These are phyloP conservation scores for Leccinellum albellum DNA, from an alignment of 768 basidiomycete species.

Conservation along the genomic window DNA sequence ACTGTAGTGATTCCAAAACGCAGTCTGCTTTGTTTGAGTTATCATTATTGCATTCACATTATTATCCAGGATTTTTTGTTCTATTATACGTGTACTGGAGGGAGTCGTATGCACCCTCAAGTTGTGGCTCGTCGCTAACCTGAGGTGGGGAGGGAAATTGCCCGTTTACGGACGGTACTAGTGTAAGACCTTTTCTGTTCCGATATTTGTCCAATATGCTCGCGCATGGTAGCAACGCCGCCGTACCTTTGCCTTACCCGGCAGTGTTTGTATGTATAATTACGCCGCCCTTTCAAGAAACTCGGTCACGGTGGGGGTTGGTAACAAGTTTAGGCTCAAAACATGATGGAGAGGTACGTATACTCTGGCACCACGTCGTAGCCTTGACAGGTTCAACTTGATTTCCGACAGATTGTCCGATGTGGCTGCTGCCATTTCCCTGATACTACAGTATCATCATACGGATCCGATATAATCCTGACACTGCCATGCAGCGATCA, in stretches of 20 bases:
- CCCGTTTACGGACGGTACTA: background rate
- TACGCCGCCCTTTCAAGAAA: background rate
- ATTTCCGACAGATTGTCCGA: background rate
- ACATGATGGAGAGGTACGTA: background rate
- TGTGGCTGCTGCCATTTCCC: background rate
- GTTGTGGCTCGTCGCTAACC: too few species aligned
- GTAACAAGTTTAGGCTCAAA: too few species aligned
- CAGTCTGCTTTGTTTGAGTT: background rate
- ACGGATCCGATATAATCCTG: background rate
- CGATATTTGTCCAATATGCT: background rate
- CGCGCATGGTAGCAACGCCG: background rate
- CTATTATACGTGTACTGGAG: background rate
- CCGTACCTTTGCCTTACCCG: too few species aligned
- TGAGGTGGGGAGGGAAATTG: too few species aligned
- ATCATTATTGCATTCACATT: conserved; percentile 19
- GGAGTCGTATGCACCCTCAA: too few species aligned
- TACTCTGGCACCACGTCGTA: too few species aligned
- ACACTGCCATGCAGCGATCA: background rate
- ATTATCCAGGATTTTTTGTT: background rate
- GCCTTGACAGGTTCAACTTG: background rate
- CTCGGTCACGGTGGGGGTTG: background rate
- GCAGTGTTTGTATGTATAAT: background rate
- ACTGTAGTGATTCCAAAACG: background rate
- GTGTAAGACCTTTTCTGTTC: background rate
- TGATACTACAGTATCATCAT: background rate